Conservation (phyloP, 1,284 basidiomycete species). For the Somion occarium region DNA sequence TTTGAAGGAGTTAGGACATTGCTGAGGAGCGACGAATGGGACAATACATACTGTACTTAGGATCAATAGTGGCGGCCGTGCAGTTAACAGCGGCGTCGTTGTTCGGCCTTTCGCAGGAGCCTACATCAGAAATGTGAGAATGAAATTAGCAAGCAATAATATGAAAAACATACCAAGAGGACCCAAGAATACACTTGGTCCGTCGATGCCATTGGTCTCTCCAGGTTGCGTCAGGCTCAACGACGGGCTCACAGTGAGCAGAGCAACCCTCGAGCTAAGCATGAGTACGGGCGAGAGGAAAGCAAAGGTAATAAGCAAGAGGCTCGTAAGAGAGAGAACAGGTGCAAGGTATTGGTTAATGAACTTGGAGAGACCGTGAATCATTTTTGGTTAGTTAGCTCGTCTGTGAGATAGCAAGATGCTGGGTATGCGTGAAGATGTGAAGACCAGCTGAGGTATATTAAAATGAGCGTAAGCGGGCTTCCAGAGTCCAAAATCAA, state of each 20-base stretch:
- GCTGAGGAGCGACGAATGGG: neutral
- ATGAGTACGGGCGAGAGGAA: slow-evolving; percentile 60
- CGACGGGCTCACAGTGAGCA: slow-evolving; percentile 62
- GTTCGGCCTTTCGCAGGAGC: slow-evolving; percentile 59
- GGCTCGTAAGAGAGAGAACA: slow-evolving; percentile 56
- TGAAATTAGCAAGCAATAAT: slow-evolving; percentile 1
- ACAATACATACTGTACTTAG: slow-evolving; percentile 50
- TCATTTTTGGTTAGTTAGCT: slow-evolving; percentile 41
- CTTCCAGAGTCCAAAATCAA: slow-evolving; percentile 1
- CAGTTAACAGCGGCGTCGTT: slow-evolving; percentile 51
- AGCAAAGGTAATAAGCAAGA: slow-evolving; percentile 60
- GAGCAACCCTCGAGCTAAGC: slow-evolving; percentile 56
- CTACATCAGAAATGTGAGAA: slow-evolving; percentile 30
- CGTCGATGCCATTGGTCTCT: slow-evolving; percentile 46
- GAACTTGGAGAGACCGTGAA: slow-evolving; percentile 65
- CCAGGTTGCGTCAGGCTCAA: slow-evolving; percentile 38
- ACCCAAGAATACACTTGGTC: slow-evolving; percentile 66
- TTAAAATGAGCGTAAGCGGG: neutral
- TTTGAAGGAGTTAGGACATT: too few species aligned
- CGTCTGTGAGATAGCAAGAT: slow-evolving; percentile 1
- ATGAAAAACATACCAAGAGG: slow-evolving; percentile 46
- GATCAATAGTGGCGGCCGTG: slow-evolving; percentile 50
- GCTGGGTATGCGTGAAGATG: slow-evolving; percentile 3
- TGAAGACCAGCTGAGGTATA: neutral
- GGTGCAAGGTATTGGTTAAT: slow-evolving; percentile 68